These are phyloP conservation scores for Coemansia sp. DNA, from an alignment of 192 early-diverging fungal species.

Conservation along the genomic window DNA sequence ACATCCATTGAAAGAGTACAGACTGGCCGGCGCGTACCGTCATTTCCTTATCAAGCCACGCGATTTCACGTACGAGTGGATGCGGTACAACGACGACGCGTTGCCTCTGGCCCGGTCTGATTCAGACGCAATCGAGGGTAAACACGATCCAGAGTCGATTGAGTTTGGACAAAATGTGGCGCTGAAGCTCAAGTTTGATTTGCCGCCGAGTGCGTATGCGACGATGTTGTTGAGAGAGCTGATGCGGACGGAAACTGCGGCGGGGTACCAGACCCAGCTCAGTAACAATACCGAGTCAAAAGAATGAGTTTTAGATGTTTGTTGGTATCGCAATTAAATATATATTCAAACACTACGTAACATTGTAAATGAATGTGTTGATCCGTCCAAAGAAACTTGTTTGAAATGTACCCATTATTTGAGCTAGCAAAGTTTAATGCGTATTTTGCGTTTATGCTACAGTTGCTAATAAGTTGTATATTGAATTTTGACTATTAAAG, in stretches of 20 bases:
- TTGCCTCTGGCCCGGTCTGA: constrained; percentile 62
- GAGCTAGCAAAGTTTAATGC: no score
- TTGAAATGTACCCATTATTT: no score
- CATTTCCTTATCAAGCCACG: constrained; percentile 58
- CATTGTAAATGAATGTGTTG: no score
- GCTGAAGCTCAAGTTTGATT: constrained; percentile 70
- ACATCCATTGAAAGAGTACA: constrained; percentile 61
- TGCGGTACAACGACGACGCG: constrained; percentile 64
- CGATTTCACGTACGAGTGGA: constrained; percentile 60
- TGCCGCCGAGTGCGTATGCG: constrained; percentile 85
- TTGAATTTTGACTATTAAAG: background rate
- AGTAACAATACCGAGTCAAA: constrained; percentile 6
- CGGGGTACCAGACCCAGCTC: constrained; percentile 52
- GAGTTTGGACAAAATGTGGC: constrained; percentile 70
- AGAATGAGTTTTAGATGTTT: background rate
- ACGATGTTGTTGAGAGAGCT: constrained; percentile 97
- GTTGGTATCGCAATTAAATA: no score
- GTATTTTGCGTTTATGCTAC: no score
- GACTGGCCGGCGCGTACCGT: constrained; percentile 66
- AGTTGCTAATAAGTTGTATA: background rate
- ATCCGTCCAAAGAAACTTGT: no score
- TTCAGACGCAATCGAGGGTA: constrained; percentile 58
- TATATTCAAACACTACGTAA: no score
- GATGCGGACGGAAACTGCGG: constrained; percentile 62
- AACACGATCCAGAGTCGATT: constrained; percentile 32